Evolutionary conservation across 495 filamentous ascomycete genomes (phyloP).

Genomic region (Aspergillus panamensis): DNA sequence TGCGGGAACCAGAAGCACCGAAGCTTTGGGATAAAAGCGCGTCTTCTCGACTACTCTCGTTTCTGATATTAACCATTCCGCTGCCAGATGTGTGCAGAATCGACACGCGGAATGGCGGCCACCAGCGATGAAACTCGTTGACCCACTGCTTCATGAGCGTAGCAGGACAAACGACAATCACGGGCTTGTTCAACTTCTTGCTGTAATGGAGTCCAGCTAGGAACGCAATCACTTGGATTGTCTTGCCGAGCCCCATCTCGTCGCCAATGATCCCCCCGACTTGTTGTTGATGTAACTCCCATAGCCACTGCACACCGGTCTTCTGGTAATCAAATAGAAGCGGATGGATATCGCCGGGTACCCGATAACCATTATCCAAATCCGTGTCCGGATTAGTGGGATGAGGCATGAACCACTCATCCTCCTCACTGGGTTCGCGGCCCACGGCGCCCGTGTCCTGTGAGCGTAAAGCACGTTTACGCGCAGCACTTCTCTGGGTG

Average conservation of each 20-base stretch:
- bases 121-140: conserved; percentile 96
- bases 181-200: conserved; percentile 73
- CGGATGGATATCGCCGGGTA: conserved; percentile 89
- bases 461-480: conserved; percentile 42
- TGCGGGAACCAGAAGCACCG: conserved; percentile 27
- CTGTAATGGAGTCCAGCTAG: conserved; percentile 89
- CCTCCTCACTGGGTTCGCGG: conserved; percentile 24
- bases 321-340: conserved; percentile 94
- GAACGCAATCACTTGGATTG: conserved; percentile 89
- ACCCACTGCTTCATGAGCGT: conserved; percentile 97
- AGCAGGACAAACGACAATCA: conserved; percentile 86
- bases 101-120: conserved; percentile 90
- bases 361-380: conserved; percentile 68
- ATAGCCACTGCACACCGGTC: conserved; percentile 94
- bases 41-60: conserved; percentile 69
- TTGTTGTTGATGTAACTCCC: conserved; percentile 81
- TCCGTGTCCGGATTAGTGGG: conserved; percentile 70
- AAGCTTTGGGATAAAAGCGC: conserved; percentile 45
- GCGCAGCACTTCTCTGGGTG: conserved; percentile 60
- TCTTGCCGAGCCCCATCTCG: conserved; percentile 98
- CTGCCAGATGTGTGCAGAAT: conserved; percentile 94
- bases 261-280: conserved; percentile 95
- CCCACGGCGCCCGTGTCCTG: conserved; percentile 24
- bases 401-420: conserved; percentile 85
- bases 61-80: conserved; percentile 81